These are phyloP conservation scores for Plasmodium inui DNA, from an alignment of 169 alveolate species.

Conservation along the genomic window DNA sequence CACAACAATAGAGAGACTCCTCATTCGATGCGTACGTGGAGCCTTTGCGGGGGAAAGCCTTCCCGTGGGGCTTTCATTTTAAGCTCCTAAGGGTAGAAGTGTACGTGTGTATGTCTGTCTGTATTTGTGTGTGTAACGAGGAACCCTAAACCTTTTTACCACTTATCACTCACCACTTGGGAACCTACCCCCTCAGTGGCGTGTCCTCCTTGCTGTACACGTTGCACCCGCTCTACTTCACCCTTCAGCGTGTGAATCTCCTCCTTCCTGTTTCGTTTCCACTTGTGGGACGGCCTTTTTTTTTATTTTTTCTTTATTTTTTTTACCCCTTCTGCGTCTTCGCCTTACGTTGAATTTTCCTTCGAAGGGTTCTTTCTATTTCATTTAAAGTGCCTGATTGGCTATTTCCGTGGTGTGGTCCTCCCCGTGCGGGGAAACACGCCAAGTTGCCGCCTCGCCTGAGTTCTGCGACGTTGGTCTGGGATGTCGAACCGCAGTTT, in stretches of 20 bases:
- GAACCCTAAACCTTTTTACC: background rate
- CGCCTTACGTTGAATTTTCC: background rate
- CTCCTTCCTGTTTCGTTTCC: background rate
- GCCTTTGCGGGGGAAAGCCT: background rate
- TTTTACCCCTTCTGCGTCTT: background rate
- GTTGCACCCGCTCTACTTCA: background rate
- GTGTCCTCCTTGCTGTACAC: background rate
- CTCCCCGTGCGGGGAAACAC: background rate
- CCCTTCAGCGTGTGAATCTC: background rate
- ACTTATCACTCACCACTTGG: background rate
- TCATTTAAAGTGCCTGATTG: background rate
- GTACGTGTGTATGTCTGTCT: background rate
- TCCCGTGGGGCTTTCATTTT: background rate
- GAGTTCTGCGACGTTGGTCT: too few species aligned
- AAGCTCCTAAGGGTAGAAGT: background rate
- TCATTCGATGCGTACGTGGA: background rate
- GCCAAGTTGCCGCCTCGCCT: background rate
- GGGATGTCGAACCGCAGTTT: background rate
- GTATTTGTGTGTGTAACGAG: background rate
- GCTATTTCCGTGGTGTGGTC: background rate
- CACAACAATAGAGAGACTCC: background rate
- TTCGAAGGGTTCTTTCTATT: background rate
- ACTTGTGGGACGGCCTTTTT: background rate
- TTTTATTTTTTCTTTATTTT: background rate
- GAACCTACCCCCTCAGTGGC: background rate